Percentiles rank a stretch among this genome's conserved stretches.
Evolutionary conservation across 192 early-diverging fungal genomes (phyloP).

Genomic region (Backusella macrospora): DNA sequence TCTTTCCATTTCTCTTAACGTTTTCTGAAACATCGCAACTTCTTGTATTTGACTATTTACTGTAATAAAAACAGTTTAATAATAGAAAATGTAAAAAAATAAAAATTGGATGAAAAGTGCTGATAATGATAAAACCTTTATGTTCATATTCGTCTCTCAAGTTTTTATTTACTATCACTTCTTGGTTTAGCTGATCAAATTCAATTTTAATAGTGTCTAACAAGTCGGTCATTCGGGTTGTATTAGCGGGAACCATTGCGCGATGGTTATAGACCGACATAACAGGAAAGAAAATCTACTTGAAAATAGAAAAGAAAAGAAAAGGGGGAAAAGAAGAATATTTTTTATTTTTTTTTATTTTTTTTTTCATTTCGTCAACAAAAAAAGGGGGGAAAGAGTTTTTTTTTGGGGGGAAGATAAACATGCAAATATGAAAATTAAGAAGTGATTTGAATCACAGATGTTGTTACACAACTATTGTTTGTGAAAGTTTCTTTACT

Average conservation of each 20-base stretch:
- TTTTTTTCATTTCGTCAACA: too few species aligned
- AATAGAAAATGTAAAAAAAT: background rate
- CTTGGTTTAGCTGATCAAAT: conserved; percentile 78
- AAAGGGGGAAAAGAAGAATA: background rate
- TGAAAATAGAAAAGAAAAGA: background rate
- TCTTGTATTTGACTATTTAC: conserved; percentile 81
- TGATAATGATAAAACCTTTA: conserved; percentile 67
- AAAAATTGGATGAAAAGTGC: background rate
- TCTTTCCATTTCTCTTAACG: conserved; percentile 80
- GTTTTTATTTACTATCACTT: conserved; percentile 68
- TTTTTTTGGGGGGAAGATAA: background rate
- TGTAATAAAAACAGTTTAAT: conserved; percentile 22
- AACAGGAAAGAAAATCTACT: background rate
- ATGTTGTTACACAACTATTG: background rate
- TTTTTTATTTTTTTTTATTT: too few species aligned
- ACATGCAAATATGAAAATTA: background rate
- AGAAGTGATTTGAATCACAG: background rate
- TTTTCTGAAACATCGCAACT: conserved; percentile 76
- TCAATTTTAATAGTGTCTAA: conserved; percentile 81
- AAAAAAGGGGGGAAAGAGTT: background rate
- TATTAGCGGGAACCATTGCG: conserved; percentile 72
- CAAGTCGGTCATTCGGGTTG: conserved; percentile 71
- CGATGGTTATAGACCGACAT: conserved; percentile 75
- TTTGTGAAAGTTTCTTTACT: background rate
- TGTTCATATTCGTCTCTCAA: conserved; percentile 89